These are phyloP conservation scores for Alternaria gaisen DNA, from an alignment of 2,329 filamentous ascomycete species.

Conservation along the genomic window DNA sequence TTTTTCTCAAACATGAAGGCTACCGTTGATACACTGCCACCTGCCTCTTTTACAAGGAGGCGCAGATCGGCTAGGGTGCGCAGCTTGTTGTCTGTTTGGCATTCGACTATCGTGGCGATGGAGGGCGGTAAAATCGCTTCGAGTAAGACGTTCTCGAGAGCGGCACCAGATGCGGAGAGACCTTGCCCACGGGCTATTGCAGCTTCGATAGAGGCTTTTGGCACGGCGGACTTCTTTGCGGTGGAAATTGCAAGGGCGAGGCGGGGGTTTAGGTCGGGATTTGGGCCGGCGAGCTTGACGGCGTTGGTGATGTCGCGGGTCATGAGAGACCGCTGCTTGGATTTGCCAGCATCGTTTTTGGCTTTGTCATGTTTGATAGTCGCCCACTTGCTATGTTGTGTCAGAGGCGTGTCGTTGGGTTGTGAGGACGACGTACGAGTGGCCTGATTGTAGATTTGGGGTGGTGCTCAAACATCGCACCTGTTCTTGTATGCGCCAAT, in stretches of 20 bases:
- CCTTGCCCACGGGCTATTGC: conserved; percentile 92
- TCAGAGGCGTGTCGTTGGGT: not conserved
- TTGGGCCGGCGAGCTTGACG: conserved; percentile 78
- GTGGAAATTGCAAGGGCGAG: conserved; percentile 75
- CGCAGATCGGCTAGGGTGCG: conserved; percentile 79
- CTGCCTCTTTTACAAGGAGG: conserved; percentile 72
- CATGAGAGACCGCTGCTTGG: conserved; percentile 72
- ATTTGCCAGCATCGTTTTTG: conserved; percentile 82
- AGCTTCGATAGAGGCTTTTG: conserved; percentile 83
- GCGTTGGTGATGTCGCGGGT: conserved; percentile 77
- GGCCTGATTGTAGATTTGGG: conserved; percentile 41
- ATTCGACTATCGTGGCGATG: conserved; percentile 81
- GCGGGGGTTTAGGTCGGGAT: conserved; percentile 77
- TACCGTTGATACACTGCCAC: conserved; percentile 75
- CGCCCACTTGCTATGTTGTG: conserved; percentile 79
- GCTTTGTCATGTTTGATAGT: conserved; percentile 97
- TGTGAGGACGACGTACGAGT: conserved; percentile 37
- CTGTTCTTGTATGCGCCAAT: conserved; percentile 26
- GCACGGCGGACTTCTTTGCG: conserved; percentile 86
- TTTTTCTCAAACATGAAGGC: conserved; percentile 86
- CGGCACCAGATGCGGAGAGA: conserved; percentile 74
- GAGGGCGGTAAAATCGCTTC: conserved; percentile 82
- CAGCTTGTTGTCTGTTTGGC: conserved; percentile 82
- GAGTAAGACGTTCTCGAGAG: conserved; percentile 79
- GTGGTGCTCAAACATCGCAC: conserved; percentile 41